phyloP scores from a whole-genome alignment of 495 filamentous ascomycete genomes.

The Chaetomium tenue region DNA sequence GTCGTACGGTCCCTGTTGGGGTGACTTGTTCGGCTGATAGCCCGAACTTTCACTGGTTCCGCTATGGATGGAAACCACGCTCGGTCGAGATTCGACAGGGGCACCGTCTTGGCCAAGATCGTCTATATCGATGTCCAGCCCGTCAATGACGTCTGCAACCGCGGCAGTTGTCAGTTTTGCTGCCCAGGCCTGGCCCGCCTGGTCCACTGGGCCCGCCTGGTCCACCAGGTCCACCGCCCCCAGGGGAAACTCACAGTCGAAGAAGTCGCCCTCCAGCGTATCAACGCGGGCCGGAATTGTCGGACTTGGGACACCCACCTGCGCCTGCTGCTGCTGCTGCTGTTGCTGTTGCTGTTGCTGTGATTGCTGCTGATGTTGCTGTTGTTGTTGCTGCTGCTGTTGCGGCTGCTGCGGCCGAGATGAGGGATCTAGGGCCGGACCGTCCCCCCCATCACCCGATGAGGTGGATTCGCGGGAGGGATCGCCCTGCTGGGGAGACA shows the following conservation, averaged over 20 bases:
- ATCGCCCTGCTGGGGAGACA: slow-evolving; percentile 4
- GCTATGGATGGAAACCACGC: neutral
- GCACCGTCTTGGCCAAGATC: slow-evolving; percentile 6
- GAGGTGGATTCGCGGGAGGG: neutral
- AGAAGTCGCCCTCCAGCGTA: slow-evolving; percentile 2
- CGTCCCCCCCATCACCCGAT: neutral
- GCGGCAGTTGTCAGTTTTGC: neutral
- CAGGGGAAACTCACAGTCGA: slow-evolving; percentile 5
- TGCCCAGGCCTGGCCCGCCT: neutral
- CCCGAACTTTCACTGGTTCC: neutral
- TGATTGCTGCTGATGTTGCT: neutral
- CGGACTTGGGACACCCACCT: neutral
- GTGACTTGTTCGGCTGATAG: slow-evolving; percentile 2
- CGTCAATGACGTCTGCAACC: neutral
- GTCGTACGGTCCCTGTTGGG: neutral
- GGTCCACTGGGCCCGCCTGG: too few species aligned
- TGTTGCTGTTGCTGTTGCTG: neutral
- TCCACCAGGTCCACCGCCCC: neutral
- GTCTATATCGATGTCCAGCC: slow-evolving; percentile 1
- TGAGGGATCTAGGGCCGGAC: neutral
- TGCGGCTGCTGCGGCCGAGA: neutral
- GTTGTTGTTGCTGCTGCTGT: neutral
- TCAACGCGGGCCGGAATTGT: neutral
- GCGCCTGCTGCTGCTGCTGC: neutral
- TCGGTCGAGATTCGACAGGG: neutral